Conservation (phyloP, 345 rosid genomes). For the Brassica incana region DNA sequence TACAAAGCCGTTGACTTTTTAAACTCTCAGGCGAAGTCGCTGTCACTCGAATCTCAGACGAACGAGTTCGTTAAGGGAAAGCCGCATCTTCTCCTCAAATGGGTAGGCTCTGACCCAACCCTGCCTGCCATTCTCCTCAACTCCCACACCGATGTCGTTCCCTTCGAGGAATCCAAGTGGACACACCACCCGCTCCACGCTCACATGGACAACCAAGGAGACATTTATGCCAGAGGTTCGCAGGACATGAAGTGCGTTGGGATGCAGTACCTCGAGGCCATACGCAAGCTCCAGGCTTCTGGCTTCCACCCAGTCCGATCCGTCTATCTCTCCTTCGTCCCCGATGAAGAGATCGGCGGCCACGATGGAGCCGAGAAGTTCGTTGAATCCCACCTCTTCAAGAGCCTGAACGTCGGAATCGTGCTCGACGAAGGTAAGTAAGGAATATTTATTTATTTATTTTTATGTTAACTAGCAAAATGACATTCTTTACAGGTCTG, state of each 20-base stretch:
- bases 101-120: constrained; percentile 64
- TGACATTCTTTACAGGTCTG: constrained; percentile 48
- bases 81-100: constrained; percentile 73
- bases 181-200: constrained; percentile 68
- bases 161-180: constrained; percentile 82
- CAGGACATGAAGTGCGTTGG: constrained; percentile 99
- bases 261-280: constrained; percentile 89
- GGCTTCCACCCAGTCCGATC: constrained; percentile 71
- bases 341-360: constrained; percentile 97
- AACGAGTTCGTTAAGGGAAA: constrained; percentile 64
- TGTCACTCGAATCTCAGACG: constrained; percentile 61
- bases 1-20: constrained; percentile 57
- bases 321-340: constrained; percentile 71
- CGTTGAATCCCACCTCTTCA: constrained; percentile 58
- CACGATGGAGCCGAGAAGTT: constrained; percentile 84
- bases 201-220: constrained; percentile 67
- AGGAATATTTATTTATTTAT: too few species aligned
- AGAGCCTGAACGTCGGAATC: constrained; percentile 64
- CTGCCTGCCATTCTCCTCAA: constrained; percentile 80
- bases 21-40: constrained; percentile 59
- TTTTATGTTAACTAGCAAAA: not conserved
- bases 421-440: constrained; percentile 87
- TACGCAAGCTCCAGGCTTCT: constrained; percentile 60
- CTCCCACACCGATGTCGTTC: constrained; percentile 97
- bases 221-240: constrained; percentile 84